These are phyloP conservation scores for Oenanthe sinensis DNA, from an alignment of 129 eudicot species.

Conservation along the genomic window DNA sequence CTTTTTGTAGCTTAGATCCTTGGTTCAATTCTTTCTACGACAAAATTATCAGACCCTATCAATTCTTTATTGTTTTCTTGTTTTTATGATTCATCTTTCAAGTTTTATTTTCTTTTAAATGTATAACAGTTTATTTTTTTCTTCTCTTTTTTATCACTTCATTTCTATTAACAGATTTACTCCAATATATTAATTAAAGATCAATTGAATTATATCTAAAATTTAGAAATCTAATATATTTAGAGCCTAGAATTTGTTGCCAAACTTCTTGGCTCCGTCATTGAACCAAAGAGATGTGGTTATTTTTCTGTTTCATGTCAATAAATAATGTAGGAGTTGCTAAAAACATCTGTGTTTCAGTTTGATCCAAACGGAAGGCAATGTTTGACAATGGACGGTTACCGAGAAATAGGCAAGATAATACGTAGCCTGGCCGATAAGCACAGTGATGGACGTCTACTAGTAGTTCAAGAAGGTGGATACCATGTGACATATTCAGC, in stretches of 20 bases:
- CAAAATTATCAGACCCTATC: background rate
- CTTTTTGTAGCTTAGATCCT: background rate
- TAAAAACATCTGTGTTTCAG: slow-evolving; percentile 27
- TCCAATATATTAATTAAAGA: no score
- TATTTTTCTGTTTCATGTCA: background rate
- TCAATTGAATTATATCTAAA: background rate
- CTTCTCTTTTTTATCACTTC: background rate
- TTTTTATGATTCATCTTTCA: background rate
- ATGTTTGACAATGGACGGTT: slow-evolving; percentile 95
- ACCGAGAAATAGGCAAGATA: slow-evolving; percentile 50
- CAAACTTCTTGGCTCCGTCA: background rate
- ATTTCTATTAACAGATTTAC: background rate
- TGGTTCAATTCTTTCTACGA: background rate
- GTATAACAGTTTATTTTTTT: background rate
- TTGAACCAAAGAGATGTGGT: background rate
- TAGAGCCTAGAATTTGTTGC: background rate
- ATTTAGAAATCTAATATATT: background rate
- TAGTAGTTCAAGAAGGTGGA: slow-evolving; percentile 98
- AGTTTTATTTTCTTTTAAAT: background rate
- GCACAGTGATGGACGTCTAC: slow-evolving; percentile 52
- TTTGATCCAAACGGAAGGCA: slow-evolving; percentile 97
- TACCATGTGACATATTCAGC: slow-evolving; percentile 90
- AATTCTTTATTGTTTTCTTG: background rate
- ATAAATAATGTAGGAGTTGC: background rate
- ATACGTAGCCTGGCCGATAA: slow-evolving; percentile 51